Base-by-base conservation (phyloP, 768 basidiomycete genomes). In the Terana coerulea region DNA sequence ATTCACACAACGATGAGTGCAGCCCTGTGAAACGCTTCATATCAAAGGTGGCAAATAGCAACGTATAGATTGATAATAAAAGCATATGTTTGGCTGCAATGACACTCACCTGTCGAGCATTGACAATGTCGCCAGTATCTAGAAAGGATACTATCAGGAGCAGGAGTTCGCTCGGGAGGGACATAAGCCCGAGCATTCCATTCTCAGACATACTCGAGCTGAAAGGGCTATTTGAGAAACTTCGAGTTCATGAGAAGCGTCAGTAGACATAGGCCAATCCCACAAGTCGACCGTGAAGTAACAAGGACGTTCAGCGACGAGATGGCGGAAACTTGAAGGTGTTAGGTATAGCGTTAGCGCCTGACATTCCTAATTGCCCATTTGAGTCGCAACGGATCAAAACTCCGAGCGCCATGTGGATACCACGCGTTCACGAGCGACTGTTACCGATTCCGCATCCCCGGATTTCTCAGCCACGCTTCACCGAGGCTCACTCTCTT, bases 381-480 rank as follows among this genome's bases (percentile, higher is more conserved):
- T n/a, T n/a, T n/a, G n/a, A n/a, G n/a, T n/a, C n/a, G n/a, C n/a
- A n/a, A n/a, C n/a, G n/a, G n/a, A n/a, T n/a, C n/a, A n/a, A n/a
- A n/a, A n/a, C n/a, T n/a, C n/a, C n/a, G n/a, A n/a, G n/a, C n/a
- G n/a, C n/a, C n/a, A n/a, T n/a, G n/a, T n/a, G n/a, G n/a, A n/a
- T n/a, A n/a, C n/a, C n/a, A n/a, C n/a, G n/a, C n/a, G n/a, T n/a
- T n/a, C n/a, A n/a, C n/a, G n/a, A n/a, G n/a, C n/a, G n/a, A n/a
- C n/a, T n/a, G n/a, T n/a, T n/a, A n/a, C 45, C 52, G 33, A 53
- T 49, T 21, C 46, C 29, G 37, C 40, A 4, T 33, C 43, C 34
- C 46, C 46, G 40, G 30, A 55, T 55, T 55, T 55, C 54, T 55
- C 54, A 55, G 54, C 45, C 54, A 51, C 12, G 10, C 47, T 31